phyloP scores from a whole-genome alignment of 2,329 filamentous ascomycete genomes.

The Pleoardoris graminearum region DNA sequence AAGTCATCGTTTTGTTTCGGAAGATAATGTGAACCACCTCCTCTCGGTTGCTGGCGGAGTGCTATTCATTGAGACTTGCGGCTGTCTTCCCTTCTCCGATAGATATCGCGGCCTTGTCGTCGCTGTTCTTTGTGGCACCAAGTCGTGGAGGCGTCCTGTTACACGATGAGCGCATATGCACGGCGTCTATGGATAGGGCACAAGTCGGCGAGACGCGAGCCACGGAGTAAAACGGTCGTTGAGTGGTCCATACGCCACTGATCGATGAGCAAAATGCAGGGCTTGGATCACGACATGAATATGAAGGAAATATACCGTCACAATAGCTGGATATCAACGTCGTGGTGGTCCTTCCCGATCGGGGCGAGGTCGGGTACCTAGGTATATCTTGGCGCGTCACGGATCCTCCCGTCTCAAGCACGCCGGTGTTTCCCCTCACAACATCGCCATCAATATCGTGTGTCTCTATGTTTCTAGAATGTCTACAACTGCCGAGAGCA shows the following conservation, averaged over 20 bases:
- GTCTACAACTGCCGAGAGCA: too few relatives aligned
- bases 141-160: too few relatives aligned
- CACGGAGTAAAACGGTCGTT: background rate
- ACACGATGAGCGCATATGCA: background rate
- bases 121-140: background rate
- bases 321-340: too few relatives aligned
- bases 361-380: too few relatives aligned
- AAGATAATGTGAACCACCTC: too few relatives aligned
- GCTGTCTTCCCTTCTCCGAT: too few relatives aligned
- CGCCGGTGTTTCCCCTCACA: conserved; percentile 7
- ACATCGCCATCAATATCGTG: conserved; percentile 1
- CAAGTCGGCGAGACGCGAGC: background rate
- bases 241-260: background rate
- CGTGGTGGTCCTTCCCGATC: too few relatives aligned
- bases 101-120: background rate
- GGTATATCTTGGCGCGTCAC: background rate
- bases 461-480: background rate
- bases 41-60: too few relatives aligned
- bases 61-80: too few relatives aligned
- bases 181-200: background rate
- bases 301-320: background rate
- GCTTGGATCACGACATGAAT: background rate
- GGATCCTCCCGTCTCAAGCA: background rate
- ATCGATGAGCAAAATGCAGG: background rate
- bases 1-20: too few relatives aligned